Percentiles rank a stretch among this genome's conserved stretches.
Conservation (phyloP, 371 early-diverging fungal species). For the Rhizopus sp. region DNA sequence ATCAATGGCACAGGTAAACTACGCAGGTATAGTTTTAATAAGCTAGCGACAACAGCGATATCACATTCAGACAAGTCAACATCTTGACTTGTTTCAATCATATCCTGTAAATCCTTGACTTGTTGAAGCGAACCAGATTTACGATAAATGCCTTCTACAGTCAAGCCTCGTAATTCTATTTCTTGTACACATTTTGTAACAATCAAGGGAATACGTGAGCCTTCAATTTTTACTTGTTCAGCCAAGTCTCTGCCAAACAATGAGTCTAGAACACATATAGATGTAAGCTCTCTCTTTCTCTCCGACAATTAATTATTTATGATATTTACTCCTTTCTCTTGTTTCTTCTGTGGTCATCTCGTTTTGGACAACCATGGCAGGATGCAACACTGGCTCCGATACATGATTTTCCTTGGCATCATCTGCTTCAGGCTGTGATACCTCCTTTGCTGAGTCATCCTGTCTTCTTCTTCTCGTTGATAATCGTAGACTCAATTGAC, state of each 20-base stretch:
- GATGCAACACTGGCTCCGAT: constrained; percentile 18
- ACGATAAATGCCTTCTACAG: constrained; percentile 76
- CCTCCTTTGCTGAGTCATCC: neutral
- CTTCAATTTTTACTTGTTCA: constrained; percentile 21
- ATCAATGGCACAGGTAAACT: constrained; percentile 87
- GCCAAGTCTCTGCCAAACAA: constrained; percentile 25
- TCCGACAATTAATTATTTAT: neutral
- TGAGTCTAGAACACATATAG: constrained; percentile 2
- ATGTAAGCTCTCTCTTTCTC: neutral
- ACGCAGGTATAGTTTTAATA: constrained; percentile 90
- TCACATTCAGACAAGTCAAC: constrained; percentile 49
- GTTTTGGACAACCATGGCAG: constrained; percentile 19
- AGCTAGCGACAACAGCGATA: constrained; percentile 76
- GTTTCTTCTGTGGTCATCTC: constrained; percentile 1
- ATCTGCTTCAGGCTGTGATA: constrained; percentile 7
- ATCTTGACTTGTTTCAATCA: constrained; percentile 42
- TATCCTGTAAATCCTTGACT: constrained; percentile 57
- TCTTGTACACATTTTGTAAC: constrained; percentile 20
- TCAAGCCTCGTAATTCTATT: constrained; percentile 20
- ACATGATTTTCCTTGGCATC: neutral
- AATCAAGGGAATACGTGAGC: constrained; percentile 13
- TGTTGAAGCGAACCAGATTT: constrained; percentile 82
- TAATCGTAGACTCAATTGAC: constrained; percentile 22
- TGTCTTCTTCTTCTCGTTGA: constrained; percentile 20
- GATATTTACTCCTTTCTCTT: constrained; percentile 2